A percentile compares a stretch with the other conserved stretches of the same genome.
Evolutionary conservation across 1,139 yeast genomes (phyloP).

Genomic region (Candida tropicalis): DNA sequence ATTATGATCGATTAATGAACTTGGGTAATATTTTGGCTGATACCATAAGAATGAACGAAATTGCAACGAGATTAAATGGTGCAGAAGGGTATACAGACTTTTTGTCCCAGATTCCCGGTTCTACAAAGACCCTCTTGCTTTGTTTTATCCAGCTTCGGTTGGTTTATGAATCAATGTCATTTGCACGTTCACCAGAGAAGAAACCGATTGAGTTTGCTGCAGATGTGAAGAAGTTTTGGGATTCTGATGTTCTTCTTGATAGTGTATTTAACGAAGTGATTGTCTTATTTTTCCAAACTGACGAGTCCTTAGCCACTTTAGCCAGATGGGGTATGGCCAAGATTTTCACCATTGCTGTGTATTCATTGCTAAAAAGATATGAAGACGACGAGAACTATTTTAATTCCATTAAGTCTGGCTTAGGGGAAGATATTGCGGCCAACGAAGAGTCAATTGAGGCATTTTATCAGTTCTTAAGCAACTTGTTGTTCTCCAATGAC

Average conservation of each 20-base stretch:
- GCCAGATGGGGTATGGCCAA: constrained; percentile 34
- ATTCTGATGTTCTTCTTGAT: constrained; percentile 24
- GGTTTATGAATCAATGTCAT: not conserved
- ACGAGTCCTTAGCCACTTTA: constrained; percentile 42
- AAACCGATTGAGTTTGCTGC: not conserved
- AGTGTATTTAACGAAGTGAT: constrained; percentile 43
- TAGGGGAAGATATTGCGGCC: not conserved
- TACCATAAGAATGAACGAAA: constrained; percentile 59
- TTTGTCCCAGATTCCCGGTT: constrained; percentile 33
- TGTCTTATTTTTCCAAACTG: constrained; percentile 45
- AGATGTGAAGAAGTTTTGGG: constrained; percentile 22
- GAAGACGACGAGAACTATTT: constrained; percentile 6
- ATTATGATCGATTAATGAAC: constrained; percentile 24
- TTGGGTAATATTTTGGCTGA: constrained; percentile 48
- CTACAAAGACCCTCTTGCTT: constrained; percentile 38
- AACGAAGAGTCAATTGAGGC: not conserved
- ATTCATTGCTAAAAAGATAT: constrained; percentile 20
- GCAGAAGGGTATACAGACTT: constrained; percentile 34
- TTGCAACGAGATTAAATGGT: constrained; percentile 51
- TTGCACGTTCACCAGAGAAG: constrained; percentile 5
- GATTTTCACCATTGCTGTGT: constrained; percentile 25
- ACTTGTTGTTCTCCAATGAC: constrained; percentile 4
- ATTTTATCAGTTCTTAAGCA: constrained; percentile 1
- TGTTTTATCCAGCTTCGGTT: constrained; percentile 35
- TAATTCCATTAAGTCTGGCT: constrained; percentile 5